Evolutionary conservation across 108 stramenopile genomes (phyloP).

Genomic region (Chaetoceros muelleri): DNA sequence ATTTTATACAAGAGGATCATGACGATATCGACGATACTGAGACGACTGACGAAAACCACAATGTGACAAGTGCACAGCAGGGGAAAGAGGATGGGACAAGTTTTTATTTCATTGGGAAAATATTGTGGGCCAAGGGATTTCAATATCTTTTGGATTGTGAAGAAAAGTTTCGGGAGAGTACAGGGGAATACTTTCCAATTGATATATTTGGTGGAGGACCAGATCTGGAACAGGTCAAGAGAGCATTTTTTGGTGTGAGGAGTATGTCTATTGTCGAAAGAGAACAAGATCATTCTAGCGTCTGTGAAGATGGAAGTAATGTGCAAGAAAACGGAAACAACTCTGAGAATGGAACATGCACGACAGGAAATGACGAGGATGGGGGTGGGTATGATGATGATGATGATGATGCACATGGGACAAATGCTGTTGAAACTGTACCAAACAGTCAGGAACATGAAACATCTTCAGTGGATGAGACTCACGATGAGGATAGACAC

Average conservation of each 20-base stretch:
- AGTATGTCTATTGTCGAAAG: background rate
- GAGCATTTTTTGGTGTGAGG: constrained; percentile 33
- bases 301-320: too few species aligned
- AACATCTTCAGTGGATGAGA: too few species aligned
- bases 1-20: constrained; percentile 37
- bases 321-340: background rate
- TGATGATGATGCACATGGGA: background rate
- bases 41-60: background rate
- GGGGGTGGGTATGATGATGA: constrained; percentile 7
- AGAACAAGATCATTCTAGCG: constrained; percentile 18
- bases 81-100: background rate
- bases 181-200: constrained; percentile 55
- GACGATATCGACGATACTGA: background rate
- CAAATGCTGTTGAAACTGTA: too few species aligned
- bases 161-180: constrained; percentile 42
- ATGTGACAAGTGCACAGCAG: background rate
- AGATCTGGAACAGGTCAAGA: constrained; percentile 45
- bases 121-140: constrained; percentile 70
- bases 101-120: constrained; percentile 78
- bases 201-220: constrained; percentile 67
- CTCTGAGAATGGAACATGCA: too few species aligned
- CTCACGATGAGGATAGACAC: constrained; percentile 4
- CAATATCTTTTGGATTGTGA: constrained; percentile 50
- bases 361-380: background rate
- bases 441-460: too few species aligned